phyloP scores from a whole-genome alignment of 805 yeast genomes.

The Yamadazyma insecticola region DNA sequence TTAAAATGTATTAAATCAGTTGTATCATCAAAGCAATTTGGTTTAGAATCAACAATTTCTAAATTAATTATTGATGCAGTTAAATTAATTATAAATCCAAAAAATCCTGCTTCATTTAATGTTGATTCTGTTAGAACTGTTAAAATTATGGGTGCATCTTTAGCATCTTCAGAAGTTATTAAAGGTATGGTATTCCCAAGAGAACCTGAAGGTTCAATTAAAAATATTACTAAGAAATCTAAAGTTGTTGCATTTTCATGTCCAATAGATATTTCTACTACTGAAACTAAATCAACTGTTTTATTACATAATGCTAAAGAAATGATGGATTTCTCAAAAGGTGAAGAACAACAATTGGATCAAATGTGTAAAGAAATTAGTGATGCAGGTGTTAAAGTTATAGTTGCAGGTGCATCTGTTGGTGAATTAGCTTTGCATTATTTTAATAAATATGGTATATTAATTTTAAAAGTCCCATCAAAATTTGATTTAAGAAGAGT shows the following conservation, averaged over 20 bases:
- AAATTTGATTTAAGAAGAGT: constrained; percentile 92
- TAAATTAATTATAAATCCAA: constrained; percentile 63
- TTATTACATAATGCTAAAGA: constrained; percentile 93
- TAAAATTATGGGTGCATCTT: constrained; percentile 89
- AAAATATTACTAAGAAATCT: constrained; percentile 53
- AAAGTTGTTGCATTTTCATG: constrained; percentile 92
- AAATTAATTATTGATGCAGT: constrained; percentile 83
- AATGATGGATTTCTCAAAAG: constrained; percentile 92
- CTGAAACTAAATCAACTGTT: constrained; percentile 99
- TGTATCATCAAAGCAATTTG: constrained; percentile 89
- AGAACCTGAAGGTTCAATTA: constrained; percentile 91
- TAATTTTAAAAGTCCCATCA: constrained; percentile 86
- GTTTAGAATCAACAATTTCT: constrained; percentile 74
- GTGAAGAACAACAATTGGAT: constrained; percentile 93
- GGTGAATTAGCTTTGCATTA: constrained; percentile 94
- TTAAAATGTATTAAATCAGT: constrained; percentile 79
- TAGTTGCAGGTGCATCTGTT: constrained; percentile 90
- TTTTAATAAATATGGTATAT: constrained; percentile 77
- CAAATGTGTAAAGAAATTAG: constrained; percentile 74
- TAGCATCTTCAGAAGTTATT: constrained; percentile 69
- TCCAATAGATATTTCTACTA: constrained; percentile 90
- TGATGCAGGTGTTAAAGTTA: constrained; percentile 81
- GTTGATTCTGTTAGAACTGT: constrained; percentile 94
- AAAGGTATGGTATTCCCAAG: constrained; percentile 98
- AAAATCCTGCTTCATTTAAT: constrained; percentile 64